These are phyloP conservation scores for Phytophthora constricta DNA, from an alignment of 352 stramenopile species.

Conservation along the genomic window DNA sequence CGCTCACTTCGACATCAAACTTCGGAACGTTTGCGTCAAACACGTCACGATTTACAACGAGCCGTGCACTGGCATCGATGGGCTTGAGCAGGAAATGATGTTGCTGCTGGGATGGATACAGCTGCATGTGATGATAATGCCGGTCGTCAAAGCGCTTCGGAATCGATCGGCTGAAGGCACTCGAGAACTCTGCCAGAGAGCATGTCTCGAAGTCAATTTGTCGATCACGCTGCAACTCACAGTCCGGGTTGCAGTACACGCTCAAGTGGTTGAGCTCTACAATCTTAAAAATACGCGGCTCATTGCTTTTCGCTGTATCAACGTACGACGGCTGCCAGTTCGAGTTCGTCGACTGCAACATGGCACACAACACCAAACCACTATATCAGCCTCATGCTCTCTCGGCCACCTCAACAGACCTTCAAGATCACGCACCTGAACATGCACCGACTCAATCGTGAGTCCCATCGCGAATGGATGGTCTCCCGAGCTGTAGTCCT, in stretches of 20 bases:
- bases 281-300: constrained; percentile 90
- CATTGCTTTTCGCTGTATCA: constrained; percentile 76
- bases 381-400: neutral
- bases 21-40: constrained; percentile 79
- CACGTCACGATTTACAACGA: constrained; percentile 87
- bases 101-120: constrained; percentile 76
- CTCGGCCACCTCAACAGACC: neutral
- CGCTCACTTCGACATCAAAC: constrained; percentile 83
- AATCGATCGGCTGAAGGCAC: constrained; percentile 78
- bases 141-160: constrained; percentile 86
- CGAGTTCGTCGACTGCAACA: constrained; percentile 80
- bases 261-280: constrained; percentile 90
- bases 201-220: constrained; percentile 72
- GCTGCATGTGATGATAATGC: constrained; percentile 62
- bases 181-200: constrained; percentile 79
- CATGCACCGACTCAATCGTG: constrained; percentile 86
- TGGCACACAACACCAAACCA: neutral
- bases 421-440: constrained; percentile 44
- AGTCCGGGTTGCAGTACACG: constrained; percentile 86
- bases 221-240: constrained; percentile 63
- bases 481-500: constrained; percentile 79
- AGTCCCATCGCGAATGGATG: constrained; percentile 83
- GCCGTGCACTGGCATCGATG: constrained; percentile 75
- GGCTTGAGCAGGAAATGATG: constrained; percentile 89
- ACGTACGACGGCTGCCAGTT: constrained; percentile 89